phyloP scores from a whole-genome alignment of 2,329 filamentous ascomycete genomes.

The Pseudofabraea citricarpa region DNA sequence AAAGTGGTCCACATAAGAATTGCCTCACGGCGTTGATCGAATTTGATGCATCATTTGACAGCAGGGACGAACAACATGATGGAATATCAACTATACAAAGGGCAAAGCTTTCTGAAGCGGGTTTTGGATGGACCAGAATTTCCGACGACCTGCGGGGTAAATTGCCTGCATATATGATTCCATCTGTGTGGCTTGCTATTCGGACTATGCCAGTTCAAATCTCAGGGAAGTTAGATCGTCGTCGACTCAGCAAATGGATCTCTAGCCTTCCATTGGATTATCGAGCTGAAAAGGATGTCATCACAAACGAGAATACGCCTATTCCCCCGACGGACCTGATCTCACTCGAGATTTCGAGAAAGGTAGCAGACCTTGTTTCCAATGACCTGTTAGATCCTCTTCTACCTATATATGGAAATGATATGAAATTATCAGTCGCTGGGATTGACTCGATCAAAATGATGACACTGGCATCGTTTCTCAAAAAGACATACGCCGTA shows the following conservation, averaged over 20 bases:
- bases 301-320: neutral
- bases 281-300: neutral
- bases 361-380: neutral
- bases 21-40: too few species aligned
- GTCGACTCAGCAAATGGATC: constrained; percentile 22
- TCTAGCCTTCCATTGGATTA: neutral
- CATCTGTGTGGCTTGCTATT: constrained; percentile 21
- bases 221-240: constrained; percentile 28
- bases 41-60: too few species aligned
- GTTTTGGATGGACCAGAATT: too few species aligned
- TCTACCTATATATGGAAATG: neutral
- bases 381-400: too few species aligned
- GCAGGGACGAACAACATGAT: too few species aligned
- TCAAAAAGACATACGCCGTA: neutral
- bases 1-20: too few species aligned
- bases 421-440: neutral
- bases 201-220: constrained; percentile 20
- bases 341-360: neutral
- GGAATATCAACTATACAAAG: too few species aligned
- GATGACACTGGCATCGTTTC: neutral
- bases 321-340: neutral
- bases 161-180: constrained; percentile 27
- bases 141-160: too few species aligned
- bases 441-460: constrained; percentile 4
- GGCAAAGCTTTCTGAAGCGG: too few species aligned